These are phyloP conservation scores for Coemansia sp. DNA, from an alignment of 192 early-diverging fungal genomes.

Conservation along the genomic window DNA sequence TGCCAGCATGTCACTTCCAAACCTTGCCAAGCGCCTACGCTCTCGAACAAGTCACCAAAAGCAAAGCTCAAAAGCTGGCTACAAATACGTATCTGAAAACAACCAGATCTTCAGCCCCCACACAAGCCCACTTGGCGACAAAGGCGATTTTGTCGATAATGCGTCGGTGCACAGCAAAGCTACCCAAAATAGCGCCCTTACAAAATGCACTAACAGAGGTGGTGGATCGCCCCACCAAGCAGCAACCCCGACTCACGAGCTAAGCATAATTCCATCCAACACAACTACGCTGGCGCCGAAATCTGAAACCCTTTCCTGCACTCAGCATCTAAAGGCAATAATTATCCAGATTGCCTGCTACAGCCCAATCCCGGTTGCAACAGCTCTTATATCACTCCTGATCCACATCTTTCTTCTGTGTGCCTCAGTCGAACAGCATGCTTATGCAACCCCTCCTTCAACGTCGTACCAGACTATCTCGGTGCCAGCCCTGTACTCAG, in stretches of 20 bases:
- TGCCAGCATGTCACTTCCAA: not conserved
- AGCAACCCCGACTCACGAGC: not conserved
- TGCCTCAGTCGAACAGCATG: slow-evolving; percentile 9
- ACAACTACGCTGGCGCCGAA: slow-evolving; percentile 2
- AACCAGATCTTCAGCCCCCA: not conserved
- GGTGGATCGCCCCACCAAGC: not conserved
- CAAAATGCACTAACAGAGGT: slow-evolving; percentile 1
- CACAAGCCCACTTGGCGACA: not conserved
- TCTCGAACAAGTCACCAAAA: not conserved
- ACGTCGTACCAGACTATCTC: not conserved
- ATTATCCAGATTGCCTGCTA: not conserved
- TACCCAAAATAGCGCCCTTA: slow-evolving; percentile 1
- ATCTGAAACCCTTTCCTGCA: not conserved
- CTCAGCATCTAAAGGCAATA: not conserved
- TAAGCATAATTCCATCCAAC: not conserved
- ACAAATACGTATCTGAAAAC: not conserved
- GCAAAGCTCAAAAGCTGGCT: not conserved
- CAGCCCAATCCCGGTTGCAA: slow-evolving; percentile 1
- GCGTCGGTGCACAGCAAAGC: slow-evolving; percentile 3
- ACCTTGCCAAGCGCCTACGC: not conserved
- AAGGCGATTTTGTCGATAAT: not conserved
- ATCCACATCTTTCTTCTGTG: slow-evolving; percentile 12
- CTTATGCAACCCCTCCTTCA: not conserved
- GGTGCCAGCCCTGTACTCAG: slow-evolving; percentile 6
- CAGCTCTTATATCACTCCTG: slow-evolving; percentile 9